Percentiles rank a stretch among this genome's conserved stretches.
Conservation (phyloP, 2,329 filamentous ascomycete genomes). For the Aspergillus japonicus region DNA sequence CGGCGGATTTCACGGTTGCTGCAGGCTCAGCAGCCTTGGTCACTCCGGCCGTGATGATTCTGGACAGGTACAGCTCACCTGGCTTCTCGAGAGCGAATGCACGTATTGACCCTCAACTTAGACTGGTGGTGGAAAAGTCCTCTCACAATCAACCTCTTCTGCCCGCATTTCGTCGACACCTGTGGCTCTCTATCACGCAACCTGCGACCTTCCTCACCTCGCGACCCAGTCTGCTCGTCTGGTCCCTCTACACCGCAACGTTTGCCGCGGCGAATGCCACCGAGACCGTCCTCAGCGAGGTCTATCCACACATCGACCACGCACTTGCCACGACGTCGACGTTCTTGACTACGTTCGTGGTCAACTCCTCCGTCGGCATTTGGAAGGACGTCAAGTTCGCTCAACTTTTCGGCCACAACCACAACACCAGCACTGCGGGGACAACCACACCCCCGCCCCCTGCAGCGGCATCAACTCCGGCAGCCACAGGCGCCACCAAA, state of each 20-base stretch:
- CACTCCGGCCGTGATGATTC: constrained; percentile 28
- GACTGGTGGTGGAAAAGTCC: constrained; percentile 28
- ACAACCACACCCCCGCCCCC: constrained; percentile 7
- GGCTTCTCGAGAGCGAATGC: constrained; percentile 29
- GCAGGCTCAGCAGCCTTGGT: constrained; percentile 27
- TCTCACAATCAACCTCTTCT: constrained; percentile 25
- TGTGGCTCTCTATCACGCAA: constrained; percentile 38
- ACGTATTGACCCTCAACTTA: constrained; percentile 1
- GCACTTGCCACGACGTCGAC: constrained; percentile 58
- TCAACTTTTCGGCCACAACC: constrained; percentile 65
- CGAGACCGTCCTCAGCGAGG: constrained; percentile 69
- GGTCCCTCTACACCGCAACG: constrained; percentile 72
- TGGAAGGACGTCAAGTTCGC: constrained; percentile 41
- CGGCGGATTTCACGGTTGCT: constrained; percentile 61
- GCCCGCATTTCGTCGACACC: constrained; percentile 18
- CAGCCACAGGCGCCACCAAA: not conserved
- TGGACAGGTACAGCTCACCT: constrained; percentile 38
- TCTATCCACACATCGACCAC: constrained; percentile 54
- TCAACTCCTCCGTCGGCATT: constrained; percentile 33
- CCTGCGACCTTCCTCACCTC: constrained; percentile 33
- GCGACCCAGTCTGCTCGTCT: constrained; percentile 40
- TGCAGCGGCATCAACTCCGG: not conserved
- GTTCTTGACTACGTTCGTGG: constrained; percentile 55
- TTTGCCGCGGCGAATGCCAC: constrained; percentile 81
- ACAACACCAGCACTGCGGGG: constrained; percentile 2